phyloP scores from a whole-genome alignment of 441 rosid species.

The Adansonia gregorii region DNA sequence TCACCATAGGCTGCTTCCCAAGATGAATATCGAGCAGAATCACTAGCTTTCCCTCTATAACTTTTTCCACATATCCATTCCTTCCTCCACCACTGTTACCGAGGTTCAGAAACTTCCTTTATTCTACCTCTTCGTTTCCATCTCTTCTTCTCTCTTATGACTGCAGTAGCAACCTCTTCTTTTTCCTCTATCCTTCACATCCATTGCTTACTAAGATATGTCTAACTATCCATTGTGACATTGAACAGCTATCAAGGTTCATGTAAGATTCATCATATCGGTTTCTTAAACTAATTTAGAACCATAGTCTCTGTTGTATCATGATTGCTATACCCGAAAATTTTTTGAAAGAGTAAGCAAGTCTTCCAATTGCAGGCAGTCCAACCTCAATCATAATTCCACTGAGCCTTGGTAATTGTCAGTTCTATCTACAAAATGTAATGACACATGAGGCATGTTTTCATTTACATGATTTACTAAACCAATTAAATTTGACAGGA shows the following conservation, averaged over 20 bases:
- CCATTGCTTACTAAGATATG: not conserved
- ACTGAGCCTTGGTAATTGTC: not conserved
- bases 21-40: not conserved
- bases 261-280: not conserved
- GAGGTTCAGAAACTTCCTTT: slow-evolving; percentile 14
- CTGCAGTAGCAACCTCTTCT: slow-evolving; percentile 11
- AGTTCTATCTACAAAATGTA: not conserved
- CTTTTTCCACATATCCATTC: slow-evolving; percentile 1
- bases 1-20: slow-evolving; percentile 8
- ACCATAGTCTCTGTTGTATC: not conserved
- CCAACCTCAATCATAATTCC: not conserved
- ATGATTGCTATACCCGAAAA: not conserved
- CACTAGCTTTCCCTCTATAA: not conserved
- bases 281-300: slow-evolving; percentile 1
- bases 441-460: not conserved
- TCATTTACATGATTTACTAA: not conserved
- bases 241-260: not conserved
- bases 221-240: slow-evolving; percentile 4
- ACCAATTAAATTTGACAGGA: not conserved
- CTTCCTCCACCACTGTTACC: not conserved
- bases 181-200: slow-evolving; percentile 4
- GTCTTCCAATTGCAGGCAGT: not conserved
- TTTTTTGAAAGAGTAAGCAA: not conserved
- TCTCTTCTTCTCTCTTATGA: slow-evolving; percentile 1
- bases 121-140: not conserved